phyloP scores from a whole-genome alignment of 2,329 filamentous ascomycete species.

The Fusarium nanum region DNA sequence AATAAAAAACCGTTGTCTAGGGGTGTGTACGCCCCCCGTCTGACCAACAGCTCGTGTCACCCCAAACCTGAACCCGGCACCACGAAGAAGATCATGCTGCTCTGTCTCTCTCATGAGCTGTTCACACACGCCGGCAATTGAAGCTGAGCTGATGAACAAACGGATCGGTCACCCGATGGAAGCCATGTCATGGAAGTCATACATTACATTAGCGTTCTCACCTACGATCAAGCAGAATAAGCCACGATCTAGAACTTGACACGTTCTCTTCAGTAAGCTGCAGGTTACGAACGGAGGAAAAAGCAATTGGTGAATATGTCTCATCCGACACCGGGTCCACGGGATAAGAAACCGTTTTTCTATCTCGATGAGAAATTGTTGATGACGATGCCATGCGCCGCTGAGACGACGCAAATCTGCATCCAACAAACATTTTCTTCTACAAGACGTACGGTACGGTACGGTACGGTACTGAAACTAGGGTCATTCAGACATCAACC shows the following conservation, averaged over 20 bases:
- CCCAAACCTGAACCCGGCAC: background rate
- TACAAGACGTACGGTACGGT: background rate
- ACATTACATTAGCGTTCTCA: background rate
- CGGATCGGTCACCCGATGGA: background rate
- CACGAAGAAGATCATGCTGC: background rate
- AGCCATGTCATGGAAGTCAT: background rate
- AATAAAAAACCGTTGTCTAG: background rate
- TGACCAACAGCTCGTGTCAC: background rate
- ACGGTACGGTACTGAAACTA: background rate
- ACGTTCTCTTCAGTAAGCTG: background rate
- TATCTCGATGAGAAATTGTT: background rate
- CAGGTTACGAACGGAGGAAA: background rate
- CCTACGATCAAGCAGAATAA: background rate
- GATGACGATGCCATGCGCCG: background rate
- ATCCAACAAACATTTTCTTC: background rate
- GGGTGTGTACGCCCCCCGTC: background rate
- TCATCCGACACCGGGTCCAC: background rate
- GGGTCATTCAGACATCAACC: background rate
- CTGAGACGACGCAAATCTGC: background rate
- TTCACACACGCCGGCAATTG: background rate
- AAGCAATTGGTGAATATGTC: background rate
- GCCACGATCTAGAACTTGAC: constrained; percentile 2
- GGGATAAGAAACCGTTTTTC: background rate
- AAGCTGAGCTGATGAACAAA: background rate
- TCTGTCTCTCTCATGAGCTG: background rate